A percentile compares a stretch with the other conserved stretches of the same genome.
These are phyloP conservation scores for Zelonia costaricensis DNA, from an alignment of 208 protist genomes.

Conservation along the genomic window DNA sequence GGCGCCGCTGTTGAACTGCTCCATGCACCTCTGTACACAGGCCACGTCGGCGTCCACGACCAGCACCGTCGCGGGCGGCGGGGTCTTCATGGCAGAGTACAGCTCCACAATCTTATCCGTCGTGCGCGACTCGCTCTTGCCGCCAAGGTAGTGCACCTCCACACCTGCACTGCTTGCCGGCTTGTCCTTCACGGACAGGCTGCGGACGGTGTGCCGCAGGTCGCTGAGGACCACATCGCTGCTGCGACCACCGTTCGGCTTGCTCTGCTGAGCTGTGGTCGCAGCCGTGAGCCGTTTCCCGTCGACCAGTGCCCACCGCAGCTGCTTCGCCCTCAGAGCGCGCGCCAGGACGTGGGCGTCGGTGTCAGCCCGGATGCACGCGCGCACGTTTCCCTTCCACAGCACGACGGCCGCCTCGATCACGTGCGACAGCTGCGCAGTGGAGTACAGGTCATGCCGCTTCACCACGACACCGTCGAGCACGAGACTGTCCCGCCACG, in stretches of 20 bases:
- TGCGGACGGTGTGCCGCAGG: slow-evolving; percentile 37
- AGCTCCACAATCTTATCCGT: slow-evolving; percentile 37
- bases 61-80: slow-evolving; percentile 34
- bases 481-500: slow-evolving; percentile 35
- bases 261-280: slow-evolving; percentile 40
- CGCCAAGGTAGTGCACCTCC: slow-evolving; percentile 10
- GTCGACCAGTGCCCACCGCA: slow-evolving; percentile 49
- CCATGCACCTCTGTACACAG: slow-evolving; percentile 39
- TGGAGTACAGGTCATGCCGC: slow-evolving; percentile 54
- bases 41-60: slow-evolving; percentile 29
- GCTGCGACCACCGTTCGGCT: slow-evolving; percentile 12
- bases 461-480: slow-evolving; percentile 60
- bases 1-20: slow-evolving; percentile 20
- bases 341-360: slow-evolving; percentile 40
- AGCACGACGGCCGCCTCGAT: slow-evolving; percentile 56
- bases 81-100: slow-evolving; percentile 29
- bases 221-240: slow-evolving; percentile 35
- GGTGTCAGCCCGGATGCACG: slow-evolving; percentile 50
- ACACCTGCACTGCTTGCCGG: background rate
- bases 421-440: slow-evolving; percentile 30
- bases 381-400: slow-evolving; percentile 69
- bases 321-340: slow-evolving; percentile 43
- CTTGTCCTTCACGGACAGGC: slow-evolving; percentile 25
- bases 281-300: slow-evolving; percentile 40
- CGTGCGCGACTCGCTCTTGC: slow-evolving; percentile 8